A percentile compares a stretch with the other conserved stretches of the same genome.
These are phyloP conservation scores for Colletotrichum sp. DNA, from an alignment of 2,329 filamentous ascomycete species.

Conservation along the genomic window DNA sequence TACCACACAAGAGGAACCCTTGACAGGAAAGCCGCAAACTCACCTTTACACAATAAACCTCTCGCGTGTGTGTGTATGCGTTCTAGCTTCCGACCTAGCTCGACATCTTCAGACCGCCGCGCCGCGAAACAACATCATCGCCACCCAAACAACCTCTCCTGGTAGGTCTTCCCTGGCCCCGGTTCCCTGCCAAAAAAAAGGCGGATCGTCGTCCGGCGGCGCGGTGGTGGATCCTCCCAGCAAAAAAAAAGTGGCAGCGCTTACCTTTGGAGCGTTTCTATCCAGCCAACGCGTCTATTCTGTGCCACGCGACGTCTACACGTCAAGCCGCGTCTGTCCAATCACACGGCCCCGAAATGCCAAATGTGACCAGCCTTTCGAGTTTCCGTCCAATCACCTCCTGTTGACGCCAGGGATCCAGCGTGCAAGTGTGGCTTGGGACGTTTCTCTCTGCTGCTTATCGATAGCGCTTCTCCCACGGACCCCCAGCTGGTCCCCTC, in stretches of 20 bases:
- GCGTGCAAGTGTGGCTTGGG: not conserved
- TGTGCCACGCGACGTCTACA: not conserved
- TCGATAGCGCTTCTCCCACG: conserved; percentile 20
- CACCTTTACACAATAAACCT: not conserved
- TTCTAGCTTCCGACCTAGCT: not conserved
- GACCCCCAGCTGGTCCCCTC: not conserved
- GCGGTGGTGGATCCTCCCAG: not conserved
- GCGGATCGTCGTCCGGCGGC: not conserved
- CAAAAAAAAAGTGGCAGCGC: not conserved
- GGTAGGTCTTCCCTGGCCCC: not conserved
- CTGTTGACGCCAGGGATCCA: not conserved
- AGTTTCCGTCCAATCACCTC: not conserved
- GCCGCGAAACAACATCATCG: not conserved
- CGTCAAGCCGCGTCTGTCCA: not conserved
- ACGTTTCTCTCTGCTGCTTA: not conserved
- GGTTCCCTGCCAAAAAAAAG: not conserved
- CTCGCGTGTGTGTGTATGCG: not conserved
- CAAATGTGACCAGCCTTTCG: not conserved
- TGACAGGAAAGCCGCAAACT: not conserved
- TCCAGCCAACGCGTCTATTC: not conserved
- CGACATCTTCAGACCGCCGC: not conserved
- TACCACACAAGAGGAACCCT: not conserved
- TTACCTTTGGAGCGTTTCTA: not conserved
- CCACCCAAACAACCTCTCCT: not conserved
- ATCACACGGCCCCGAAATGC: not conserved